Conservation (phyloP, 768 basidiomycete species). For the Kwoniella heveanensis region DNA sequence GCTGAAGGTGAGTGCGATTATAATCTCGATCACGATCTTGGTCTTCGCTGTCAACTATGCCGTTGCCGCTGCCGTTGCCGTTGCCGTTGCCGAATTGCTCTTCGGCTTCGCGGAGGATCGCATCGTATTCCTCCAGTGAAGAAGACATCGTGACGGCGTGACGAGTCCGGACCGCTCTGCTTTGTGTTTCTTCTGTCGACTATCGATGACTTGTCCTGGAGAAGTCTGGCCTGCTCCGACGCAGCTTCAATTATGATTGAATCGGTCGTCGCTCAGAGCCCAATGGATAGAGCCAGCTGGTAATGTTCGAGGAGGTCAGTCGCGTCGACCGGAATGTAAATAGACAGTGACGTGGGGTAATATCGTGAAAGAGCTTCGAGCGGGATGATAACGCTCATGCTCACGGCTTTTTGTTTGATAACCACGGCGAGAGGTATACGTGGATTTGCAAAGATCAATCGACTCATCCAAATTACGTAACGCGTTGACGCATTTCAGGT, state of each 20-base stretch:
- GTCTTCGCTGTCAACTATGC: not conserved
- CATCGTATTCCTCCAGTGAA: constrained; percentile 15
- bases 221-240: no score
- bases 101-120: constrained; percentile 14
- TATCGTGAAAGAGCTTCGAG: not conserved
- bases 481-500: no score
- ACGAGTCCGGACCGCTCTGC: no score
- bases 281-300: no score
- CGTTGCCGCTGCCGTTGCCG: not conserved
- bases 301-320: not conserved
- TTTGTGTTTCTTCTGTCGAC: no score
- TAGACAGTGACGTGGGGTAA: not conserved
- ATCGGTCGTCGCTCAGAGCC: no score
- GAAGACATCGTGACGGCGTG: not conserved
- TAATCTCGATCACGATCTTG: constrained; percentile 1
- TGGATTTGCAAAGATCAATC: no score
- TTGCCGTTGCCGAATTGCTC: not conserved
- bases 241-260: no score
- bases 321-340: constrained; percentile 1
- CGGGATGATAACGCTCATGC: constrained; percentile 1
- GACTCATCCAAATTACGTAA: no score
- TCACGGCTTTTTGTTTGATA: no score
- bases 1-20: not conserved
- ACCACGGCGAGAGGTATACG: no score
- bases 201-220: no score